These are phyloP conservation scores for Picea sitchensis DNA, from an alignment of 75 land plant genomes.

Conservation along the genomic window DNA sequence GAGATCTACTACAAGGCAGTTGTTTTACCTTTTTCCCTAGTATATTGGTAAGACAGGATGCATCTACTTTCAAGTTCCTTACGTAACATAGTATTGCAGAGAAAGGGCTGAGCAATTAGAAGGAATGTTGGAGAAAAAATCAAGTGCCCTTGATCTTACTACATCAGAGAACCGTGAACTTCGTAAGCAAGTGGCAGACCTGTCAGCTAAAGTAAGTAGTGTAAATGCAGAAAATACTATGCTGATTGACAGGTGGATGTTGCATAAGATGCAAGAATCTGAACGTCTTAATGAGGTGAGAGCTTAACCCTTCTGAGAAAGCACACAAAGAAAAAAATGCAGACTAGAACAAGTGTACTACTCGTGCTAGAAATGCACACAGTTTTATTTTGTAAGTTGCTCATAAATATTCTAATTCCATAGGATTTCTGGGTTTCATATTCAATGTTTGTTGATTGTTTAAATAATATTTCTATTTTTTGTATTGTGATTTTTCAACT, in stretches of 20 bases:
- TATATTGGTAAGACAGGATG: conserved; percentile 38
- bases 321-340: not conserved
- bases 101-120: conserved; percentile 29
- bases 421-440: not conserved
- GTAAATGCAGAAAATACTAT: conserved; percentile 74
- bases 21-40: not conserved
- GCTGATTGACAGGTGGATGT: conserved; percentile 93
- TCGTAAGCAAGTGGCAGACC: conserved; percentile 41
- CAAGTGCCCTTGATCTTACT: conserved; percentile 56
- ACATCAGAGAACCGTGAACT: conserved; percentile 61
- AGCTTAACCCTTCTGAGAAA: not conserved
- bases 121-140: conserved; percentile 47
- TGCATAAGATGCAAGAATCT: conserved; percentile 94
- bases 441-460: not conserved
- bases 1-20: not conserved
- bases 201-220: conserved; percentile 28
- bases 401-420: not conserved
- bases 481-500: not conserved
- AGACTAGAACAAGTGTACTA: not conserved
- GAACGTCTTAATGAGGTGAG: conserved; percentile 94
- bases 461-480: not conserved
- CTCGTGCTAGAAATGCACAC: not conserved
- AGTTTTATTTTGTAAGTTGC: not conserved
- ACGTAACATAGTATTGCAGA: conserved; percentile 22
- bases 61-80: conserved; percentile 11